Base-by-base conservation (phyloP, 139 green algal genomes). In the Nannochloris sp. region DNA sequence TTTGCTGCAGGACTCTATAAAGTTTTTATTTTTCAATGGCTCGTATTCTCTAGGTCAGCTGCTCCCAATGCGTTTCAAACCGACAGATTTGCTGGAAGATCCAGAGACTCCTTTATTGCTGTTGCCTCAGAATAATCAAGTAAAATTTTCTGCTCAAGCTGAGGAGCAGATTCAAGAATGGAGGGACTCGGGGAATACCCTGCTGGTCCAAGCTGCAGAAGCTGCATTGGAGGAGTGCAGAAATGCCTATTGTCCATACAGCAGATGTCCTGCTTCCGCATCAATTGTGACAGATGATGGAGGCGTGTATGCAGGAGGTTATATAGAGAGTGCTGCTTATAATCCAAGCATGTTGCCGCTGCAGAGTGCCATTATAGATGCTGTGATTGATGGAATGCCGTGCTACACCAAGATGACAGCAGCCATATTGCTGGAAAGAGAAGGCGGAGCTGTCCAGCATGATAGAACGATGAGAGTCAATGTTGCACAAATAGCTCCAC, bases 291-390 rank as follows among this genome's bases (percentile, higher is more conserved):
- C 70, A 2, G 50, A 57, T 1, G 25, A 44, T 6, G 72, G 82
- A 7, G 66, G 66, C 1, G 67, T 95, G 27, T 79, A 79, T 65
- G 72, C 66, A 50, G 88, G 88, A 3, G 60, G 70, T 12, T 91
- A 85, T 61, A 60, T 91, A 10, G 89, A 96, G 69, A 84, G 62
- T 60, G 87, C 81, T 3, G 89, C 89, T 2, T 93, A 86, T 81
- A 96, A 96, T 79, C 89, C 89, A 11, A 85, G 72, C 43, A 49
- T 96, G 44, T 68, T 74, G 9, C 87, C 88, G 5, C 71, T 94
- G 37, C 88, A 94, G 56, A 61, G 73, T 5, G 87, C 88, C 5
- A 78, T 90, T 19, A 73, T 85, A 19, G 62, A 74, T 4, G 83
- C 67, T 0, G 72, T 93, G 12, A 84, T 78, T 19, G 65, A 74